Evolutionary conservation across 177 flowering plant species (phyloP).

Genomic region (Telopea speciosissima): DNA sequence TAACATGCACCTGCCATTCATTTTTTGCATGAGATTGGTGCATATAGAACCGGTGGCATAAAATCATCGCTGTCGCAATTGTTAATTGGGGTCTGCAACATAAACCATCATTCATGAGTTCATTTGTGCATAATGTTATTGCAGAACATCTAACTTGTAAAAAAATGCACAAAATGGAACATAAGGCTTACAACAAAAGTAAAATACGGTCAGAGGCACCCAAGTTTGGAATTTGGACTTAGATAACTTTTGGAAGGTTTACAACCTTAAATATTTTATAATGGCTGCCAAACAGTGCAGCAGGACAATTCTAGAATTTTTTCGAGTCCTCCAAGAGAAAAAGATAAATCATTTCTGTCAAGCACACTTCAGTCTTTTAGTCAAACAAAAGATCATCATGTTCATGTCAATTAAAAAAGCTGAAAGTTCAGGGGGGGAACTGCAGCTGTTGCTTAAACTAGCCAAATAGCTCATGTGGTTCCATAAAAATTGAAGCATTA

Average conservation of each 20-base stretch:
- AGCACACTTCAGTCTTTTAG: not conserved
- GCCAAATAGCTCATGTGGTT: not conserved
- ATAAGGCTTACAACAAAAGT: not conserved
- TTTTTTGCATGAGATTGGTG: conserved; percentile 60
- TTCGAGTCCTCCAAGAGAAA: not conserved
- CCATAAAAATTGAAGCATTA: not conserved
- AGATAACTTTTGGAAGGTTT: not conserved
- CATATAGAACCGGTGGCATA: conserved; percentile 65
- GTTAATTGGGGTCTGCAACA: conserved; percentile 53
- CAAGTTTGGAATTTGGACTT: not conserved
- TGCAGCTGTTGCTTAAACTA: not conserved
- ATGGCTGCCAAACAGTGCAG: not conserved
- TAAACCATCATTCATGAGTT: conserved; percentile 8
- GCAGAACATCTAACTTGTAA: not conserved
- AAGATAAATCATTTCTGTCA: no score
- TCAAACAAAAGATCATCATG: not conserved
- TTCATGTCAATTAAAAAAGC: not conserved
- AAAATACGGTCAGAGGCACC: not conserved
- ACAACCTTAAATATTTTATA: not conserved
- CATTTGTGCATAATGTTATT: not conserved
- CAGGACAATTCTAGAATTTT: not conserved
- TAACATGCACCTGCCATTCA: conserved; percentile 48
- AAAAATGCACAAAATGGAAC: not conserved
- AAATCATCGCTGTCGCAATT: conserved; percentile 53
- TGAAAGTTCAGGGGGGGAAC: not conserved